Percentiles rank a stretch among this genome's conserved stretches.
Evolutionary conservation across 176 grass and related monocot genomes (phyloP).

Genomic region (Eragrostis curvula): DNA sequence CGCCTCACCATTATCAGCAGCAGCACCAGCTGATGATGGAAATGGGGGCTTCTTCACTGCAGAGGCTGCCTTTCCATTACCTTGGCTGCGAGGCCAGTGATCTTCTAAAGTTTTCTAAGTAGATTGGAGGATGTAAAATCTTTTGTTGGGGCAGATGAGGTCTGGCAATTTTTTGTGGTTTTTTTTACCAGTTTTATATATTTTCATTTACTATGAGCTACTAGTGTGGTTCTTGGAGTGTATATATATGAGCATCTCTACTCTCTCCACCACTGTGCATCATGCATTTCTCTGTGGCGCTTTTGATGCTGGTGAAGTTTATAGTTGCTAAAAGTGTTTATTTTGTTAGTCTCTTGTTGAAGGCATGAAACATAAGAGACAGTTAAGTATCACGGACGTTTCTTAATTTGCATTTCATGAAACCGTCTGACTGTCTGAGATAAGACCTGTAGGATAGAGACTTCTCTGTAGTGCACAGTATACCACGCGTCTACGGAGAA

Average conservation of each 20-base stretch:
- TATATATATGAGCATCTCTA: not conserved
- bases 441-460: too few relatives aligned
- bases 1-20: slow-evolving; percentile 22
- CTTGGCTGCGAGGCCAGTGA: slow-evolving; percentile 47
- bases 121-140: slow-evolving; percentile 28
- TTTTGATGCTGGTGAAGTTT: not conserved
- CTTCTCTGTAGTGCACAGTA: too few relatives aligned
- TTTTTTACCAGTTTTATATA: slow-evolving; percentile 1
- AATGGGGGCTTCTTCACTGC: slow-evolving; percentile 55
- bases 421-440: too few relatives aligned
- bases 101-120: slow-evolving; percentile 65
- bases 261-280: not conserved
- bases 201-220: not conserved
- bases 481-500: too few relatives aligned
- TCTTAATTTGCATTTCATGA: too few relatives aligned
- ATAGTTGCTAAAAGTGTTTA: not conserved
- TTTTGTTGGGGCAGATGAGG: not conserved
- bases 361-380: not conserved
- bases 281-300: not conserved
- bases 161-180: slow-evolving; percentile 34
- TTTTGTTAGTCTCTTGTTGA: not conserved
- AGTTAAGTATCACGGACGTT: not conserved
- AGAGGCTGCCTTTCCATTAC: slow-evolving; percentile 68
- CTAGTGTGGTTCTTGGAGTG: not conserved
- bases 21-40: slow-evolving; percentile 50